A percentile compares a stretch with the other conserved stretches of the same genome.
Conservation (phyloP, 495 filamentous ascomycete species). For the Cudoniella acicularis region DNA sequence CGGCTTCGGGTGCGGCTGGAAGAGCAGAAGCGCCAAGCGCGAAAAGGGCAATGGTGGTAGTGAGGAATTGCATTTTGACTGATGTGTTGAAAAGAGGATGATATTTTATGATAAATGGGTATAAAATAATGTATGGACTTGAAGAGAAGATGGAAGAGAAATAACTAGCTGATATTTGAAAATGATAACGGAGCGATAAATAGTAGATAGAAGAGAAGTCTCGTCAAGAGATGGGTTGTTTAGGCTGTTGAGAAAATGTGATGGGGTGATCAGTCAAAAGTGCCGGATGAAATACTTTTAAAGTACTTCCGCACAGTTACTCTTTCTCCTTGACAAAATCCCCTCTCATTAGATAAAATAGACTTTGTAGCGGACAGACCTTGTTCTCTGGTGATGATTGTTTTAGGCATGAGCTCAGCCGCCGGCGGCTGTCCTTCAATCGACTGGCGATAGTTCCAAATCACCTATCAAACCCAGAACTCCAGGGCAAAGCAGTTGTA, state of each 20-base stretch:
- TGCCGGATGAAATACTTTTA: too few relatives aligned
- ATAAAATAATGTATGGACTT: background rate
- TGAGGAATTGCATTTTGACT: slow-evolving; percentile 5
- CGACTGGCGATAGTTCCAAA: background rate
- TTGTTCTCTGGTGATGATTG: too few relatives aligned
- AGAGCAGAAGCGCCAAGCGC: background rate
- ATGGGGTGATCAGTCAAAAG: too few relatives aligned
- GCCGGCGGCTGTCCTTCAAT: background rate
- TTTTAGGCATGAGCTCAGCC: background rate
- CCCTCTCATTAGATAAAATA: too few relatives aligned
- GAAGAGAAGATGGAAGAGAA: background rate
- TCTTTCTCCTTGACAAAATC: too few relatives aligned
- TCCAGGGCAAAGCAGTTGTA: background rate
- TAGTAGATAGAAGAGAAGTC: too few relatives aligned
- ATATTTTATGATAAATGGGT: background rate
- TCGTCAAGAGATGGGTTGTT: too few relatives aligned
- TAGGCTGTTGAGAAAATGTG: too few relatives aligned
- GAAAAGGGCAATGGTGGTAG: background rate
- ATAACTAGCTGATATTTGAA: too few relatives aligned
- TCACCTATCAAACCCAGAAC: background rate
- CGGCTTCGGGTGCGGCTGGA: background rate
- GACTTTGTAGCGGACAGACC: too few relatives aligned
- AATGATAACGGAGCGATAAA: too few relatives aligned
- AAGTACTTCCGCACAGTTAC: too few relatives aligned
- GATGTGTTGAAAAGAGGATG: background rate